A percentile compares a stretch with the other conserved stretches of the same genome.
Conservation (phyloP, 148 eudicot species). For the Rhododendron griersonianum region DNA sequence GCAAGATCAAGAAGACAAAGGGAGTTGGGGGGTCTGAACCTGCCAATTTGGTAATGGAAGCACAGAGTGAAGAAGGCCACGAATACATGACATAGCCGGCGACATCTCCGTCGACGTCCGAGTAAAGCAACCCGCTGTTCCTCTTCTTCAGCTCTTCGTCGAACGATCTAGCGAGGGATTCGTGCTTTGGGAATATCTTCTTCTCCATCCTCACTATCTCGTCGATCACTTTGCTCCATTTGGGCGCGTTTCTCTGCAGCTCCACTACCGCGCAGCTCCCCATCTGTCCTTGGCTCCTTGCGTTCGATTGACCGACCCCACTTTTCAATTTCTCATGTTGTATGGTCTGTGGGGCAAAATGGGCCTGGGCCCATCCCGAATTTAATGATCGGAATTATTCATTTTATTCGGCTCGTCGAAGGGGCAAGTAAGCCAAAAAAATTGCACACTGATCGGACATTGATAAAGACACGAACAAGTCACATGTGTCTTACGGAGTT, state of each 20-base stretch:
- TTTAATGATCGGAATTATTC: no score
- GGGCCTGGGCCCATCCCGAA: no score
- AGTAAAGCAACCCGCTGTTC: conserved; percentile 64
- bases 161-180: conserved; percentile 66
- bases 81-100: conserved; percentile 85
- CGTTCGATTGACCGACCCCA: background rate
- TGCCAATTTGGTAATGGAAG: conserved; percentile 79
- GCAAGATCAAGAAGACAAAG: background rate
- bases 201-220: conserved; percentile 73
- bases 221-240: conserved; percentile 44
- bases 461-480: no score
- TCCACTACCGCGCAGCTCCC: conserved; percentile 40
- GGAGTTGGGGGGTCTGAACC: conserved; percentile 27
- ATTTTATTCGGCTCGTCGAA: no score
- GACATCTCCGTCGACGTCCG: conserved; percentile 42
- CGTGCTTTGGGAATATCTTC: conserved; percentile 82
- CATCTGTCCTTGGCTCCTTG: conserved; percentile 11
- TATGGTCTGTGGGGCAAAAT: no score
- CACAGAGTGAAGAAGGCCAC: conserved; percentile 72
- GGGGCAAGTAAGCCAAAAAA: no score
- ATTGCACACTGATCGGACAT: no score
- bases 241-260: conserved; percentile 39
- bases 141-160: conserved; percentile 59
- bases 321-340: background rate
- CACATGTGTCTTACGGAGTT: no score